Conservation (phyloP, 1,284 basidiomycete genomes). For the Neotropicomus parvogracilis region DNA sequence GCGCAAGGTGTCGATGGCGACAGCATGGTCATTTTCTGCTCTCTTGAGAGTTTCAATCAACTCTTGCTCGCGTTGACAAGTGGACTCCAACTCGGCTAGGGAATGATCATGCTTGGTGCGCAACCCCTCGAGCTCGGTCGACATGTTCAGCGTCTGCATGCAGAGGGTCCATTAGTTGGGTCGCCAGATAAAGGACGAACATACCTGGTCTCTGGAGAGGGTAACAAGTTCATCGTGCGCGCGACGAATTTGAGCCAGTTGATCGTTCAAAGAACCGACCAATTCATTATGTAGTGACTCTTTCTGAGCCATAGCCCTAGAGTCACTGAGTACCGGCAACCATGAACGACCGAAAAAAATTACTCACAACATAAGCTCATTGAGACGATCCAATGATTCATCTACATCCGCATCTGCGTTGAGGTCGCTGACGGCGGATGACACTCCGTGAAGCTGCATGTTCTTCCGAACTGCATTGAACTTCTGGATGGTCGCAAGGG, state of each 20-base stretch:
- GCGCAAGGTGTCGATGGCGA: conserved; percentile 49
- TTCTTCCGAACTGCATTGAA: conserved; percentile 68
- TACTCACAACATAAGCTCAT: conserved; percentile 82
- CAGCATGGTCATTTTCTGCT: conserved; percentile 46
- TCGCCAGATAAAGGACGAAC: conserved; percentile 8
- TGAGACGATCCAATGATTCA: conserved; percentile 69
- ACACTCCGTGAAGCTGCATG: conserved; percentile 49
- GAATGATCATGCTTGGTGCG: conserved; percentile 58
- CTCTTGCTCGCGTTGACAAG: conserved; percentile 54
- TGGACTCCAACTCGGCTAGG: conserved; percentile 49
- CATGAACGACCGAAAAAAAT: conserved; percentile 8
- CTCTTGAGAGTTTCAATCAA: conserved; percentile 49
- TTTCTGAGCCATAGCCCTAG: conserved; percentile 91
- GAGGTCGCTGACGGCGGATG: conserved; percentile 25
- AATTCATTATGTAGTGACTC: conserved; percentile 80
- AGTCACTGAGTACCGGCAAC: conserved; percentile 7
- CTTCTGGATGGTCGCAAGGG: conserved; percentile 64
- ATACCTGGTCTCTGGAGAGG: conserved; percentile 77
- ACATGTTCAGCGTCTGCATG: conserved; percentile 76
- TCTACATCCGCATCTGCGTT: conserved; percentile 49
- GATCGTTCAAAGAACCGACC: conserved; percentile 64
- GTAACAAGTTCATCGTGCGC: conserved; percentile 78
- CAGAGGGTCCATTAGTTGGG: not conserved
- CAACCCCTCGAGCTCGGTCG: conserved; percentile 74
- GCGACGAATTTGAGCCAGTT: conserved; percentile 66